Evolutionary conservation across 2,329 filamentous ascomycete genomes (phyloP).

Genomic region (Dactylellina drechsleri): DNA sequence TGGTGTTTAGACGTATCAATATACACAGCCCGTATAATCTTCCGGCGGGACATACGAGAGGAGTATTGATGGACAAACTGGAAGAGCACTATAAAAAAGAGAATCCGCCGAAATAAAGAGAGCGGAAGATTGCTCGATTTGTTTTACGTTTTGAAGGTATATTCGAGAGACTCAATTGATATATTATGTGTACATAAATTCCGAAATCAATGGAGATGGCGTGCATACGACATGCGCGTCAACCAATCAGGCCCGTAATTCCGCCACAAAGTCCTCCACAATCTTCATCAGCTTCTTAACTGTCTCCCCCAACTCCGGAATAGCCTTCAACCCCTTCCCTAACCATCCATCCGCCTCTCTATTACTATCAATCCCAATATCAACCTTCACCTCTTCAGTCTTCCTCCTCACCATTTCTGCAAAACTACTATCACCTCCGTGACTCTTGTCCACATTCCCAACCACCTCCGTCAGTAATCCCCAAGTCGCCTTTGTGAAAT

Average conservation of each 20-base stretch:
- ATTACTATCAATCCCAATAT: constrained; percentile 58
- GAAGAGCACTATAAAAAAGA: constrained; percentile 51
- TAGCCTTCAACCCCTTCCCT: constrained; percentile 45
- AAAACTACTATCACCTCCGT: constrained; percentile 63
- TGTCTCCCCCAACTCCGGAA: constrained; percentile 53
- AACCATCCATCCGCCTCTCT: constrained; percentile 52
- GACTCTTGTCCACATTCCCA: constrained; percentile 62
- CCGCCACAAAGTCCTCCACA: constrained; percentile 37
- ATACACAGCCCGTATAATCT: constrained; percentile 43
- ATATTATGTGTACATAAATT: constrained; percentile 41
- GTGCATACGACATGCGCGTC: not conserved
- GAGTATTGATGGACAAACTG: constrained; percentile 51
- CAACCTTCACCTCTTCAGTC: constrained; percentile 60
- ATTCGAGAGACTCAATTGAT: constrained; percentile 2
- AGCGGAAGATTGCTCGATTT: not conserved
- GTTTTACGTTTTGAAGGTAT: constrained; percentile 1
- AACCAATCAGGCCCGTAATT: not conserved
- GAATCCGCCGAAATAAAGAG: constrained; percentile 47
- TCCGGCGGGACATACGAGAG: constrained; percentile 37
- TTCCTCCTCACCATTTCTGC: constrained; percentile 61
- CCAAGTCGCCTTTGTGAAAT: constrained; percentile 63
- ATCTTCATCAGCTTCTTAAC: constrained; percentile 47
- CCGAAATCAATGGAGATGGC: constrained; percentile 5
- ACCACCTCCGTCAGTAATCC: constrained; percentile 63
- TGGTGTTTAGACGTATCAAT: constrained; percentile 35